Evolutionary conservation across 1,139 yeast genomes (phyloP), one percentile per base, ranked within the genome.

Genomic region (Candida sp.): DNA sequence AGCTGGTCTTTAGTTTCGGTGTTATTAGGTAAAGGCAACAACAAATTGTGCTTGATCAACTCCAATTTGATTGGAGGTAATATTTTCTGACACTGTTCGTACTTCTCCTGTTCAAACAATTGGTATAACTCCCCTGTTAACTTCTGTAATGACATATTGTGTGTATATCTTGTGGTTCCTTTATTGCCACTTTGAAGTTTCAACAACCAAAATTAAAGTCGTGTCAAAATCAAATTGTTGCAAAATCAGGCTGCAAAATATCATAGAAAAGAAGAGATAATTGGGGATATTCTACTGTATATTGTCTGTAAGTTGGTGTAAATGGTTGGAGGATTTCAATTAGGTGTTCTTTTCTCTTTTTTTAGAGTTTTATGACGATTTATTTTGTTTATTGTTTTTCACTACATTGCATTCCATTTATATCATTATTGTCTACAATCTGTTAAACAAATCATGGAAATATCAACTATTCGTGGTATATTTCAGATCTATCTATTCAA

Each of bases 41-140:
- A 76, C 40, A 93, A 68, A 49, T 85, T 81, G 54, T 84, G 83
- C 58, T 87, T 84, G 54, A 95, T 84, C 54, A 90, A 73, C 60
- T 86, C 90, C 41, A 89, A 68, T 57, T 89, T 90, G 61, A 91
- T 77, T 19, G 86, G 80, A 1, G 88, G 82, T 42, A 91, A 71
- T 30, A 88, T 58, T 50, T 70, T 65, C 43, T 77, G 77, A 48
- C 95, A 87, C 39, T 75, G 70, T 1, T 60, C 72, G 62, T 83
- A 88, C 45, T 88, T 77, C 43, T 77, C 79, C 15, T 73, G 57
- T 33, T 82, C 83, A 56, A 81, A 91, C 30, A 83, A 74, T 43
- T 70, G 66, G 46, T 87, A 82, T 51, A 90, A 75, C 53, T 87
- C 83, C 37, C 79, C 78, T 1, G 95, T 86, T 41, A 84, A 68